Base-by-base conservation (phyloP, 768 basidiomycete genomes). In the Pulveroboletus sp. region DNA sequence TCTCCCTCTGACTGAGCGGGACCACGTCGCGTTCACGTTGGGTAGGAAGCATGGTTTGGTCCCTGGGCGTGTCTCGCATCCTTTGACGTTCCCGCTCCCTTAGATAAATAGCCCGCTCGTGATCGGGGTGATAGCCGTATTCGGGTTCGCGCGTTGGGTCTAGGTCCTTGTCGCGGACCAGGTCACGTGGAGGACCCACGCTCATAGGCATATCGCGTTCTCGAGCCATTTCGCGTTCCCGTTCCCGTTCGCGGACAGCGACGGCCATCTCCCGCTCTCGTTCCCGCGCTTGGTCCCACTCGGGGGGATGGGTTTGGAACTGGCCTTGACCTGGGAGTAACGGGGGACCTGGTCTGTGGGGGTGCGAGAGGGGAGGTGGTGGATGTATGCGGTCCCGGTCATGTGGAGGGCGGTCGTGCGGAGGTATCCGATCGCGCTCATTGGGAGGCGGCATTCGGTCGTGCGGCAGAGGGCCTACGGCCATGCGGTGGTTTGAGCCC, bases 311-410 rank as follows among this genome's bases (percentile, higher is more conserved):
- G 0, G 59, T 27, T 36, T 65, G 67, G 47, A 67, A 69, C 34
- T 67, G 63, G 34, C 67, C 59, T 37, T 69, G 66, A 5, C 67
- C 65, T 0, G 67, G 65, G 13, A 66, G 58, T 6, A 55, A 35
- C 13, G 56, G 38, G 12, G 52, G 60, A 17, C 29, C 47, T 45
- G 47, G 56, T 42, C 55, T 54, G 36, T 59, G 63, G 27, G 56
- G 22, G 40, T 62, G 64, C 1, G 58, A 41, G 16, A 56, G 55
- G 13, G 56, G 48, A 17, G 56, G 59, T 2, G 61, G 60, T 19
- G 61, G 57, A 43, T 68, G 70, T 20, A 64, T 63, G 55, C 63
- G 63, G 40, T 63, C 63, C 34, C 49, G 58, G 35, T 56, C 59
- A 32, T 57, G 59, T 12, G 45, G 52, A 20, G 36, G 65, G 47